Percentiles rank a stretch among this genome's conserved stretches.
Evolutionary conservation across 2,329 filamentous ascomycete species (phyloP).

Genomic region (Nemania bipapillata): DNA sequence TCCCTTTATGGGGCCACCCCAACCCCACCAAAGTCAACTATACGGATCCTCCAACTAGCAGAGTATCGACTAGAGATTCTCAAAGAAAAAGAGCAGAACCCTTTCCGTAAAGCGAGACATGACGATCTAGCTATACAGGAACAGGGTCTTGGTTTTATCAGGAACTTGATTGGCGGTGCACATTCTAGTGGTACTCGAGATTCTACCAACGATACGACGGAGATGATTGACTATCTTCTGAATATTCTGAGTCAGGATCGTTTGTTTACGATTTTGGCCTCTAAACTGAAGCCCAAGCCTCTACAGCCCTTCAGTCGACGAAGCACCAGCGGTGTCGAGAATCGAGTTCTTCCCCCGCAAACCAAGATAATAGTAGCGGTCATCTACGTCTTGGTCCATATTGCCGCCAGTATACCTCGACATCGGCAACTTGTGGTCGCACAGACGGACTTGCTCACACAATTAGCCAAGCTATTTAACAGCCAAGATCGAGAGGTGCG

Average conservation of each 20-base stretch:
- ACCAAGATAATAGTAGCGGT: slow-evolving; percentile 80
- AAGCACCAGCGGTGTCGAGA: slow-evolving; percentile 51
- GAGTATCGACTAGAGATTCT: slow-evolving; percentile 63
- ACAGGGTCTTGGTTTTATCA: slow-evolving; percentile 87
- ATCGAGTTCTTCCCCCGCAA: slow-evolving; percentile 66
- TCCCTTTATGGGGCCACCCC: slow-evolving; percentile 38
- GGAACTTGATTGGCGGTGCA: slow-evolving; percentile 82
- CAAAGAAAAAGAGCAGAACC: slow-evolving; percentile 75
- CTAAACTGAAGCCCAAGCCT: slow-evolving; percentile 75
- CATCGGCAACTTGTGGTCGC: slow-evolving; percentile 82
- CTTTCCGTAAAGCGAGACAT: slow-evolving; percentile 73
- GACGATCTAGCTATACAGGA: slow-evolving; percentile 90
- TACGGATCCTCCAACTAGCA: slow-evolving; percentile 58
- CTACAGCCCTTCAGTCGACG: slow-evolving; percentile 65
- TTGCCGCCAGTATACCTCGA: slow-evolving; percentile 81
- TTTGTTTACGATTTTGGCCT: slow-evolving; percentile 81
- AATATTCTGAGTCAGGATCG: slow-evolving; percentile 77
- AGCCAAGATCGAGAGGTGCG: slow-evolving; percentile 80
- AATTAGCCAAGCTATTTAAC: slow-evolving; percentile 77
- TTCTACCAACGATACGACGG: slow-evolving; percentile 62
- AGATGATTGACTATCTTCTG: slow-evolving; percentile 89
- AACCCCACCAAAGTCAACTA: slow-evolving; percentile 36
- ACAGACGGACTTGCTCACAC: slow-evolving; percentile 78
- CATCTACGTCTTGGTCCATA: slow-evolving; percentile 84
- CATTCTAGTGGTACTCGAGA: slow-evolving; percentile 62